A percentile compares a stretch with the other conserved stretches of the same genome.
phyloP scores from a whole-genome alignment of 2,329 filamentous ascomycete genomes.

The Aspergillus sp. region DNA sequence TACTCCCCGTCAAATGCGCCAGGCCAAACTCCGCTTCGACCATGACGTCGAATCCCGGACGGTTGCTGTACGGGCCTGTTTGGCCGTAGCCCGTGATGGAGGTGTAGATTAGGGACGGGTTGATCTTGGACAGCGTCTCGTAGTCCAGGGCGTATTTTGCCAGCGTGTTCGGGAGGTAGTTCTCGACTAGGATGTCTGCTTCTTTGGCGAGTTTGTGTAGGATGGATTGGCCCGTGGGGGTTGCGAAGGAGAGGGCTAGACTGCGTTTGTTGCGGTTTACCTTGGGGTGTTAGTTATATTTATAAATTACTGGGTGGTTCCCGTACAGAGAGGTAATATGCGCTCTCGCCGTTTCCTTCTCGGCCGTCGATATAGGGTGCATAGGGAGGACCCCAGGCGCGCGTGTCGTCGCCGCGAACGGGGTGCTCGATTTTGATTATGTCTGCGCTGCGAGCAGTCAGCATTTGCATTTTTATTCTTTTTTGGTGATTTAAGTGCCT shows the following conservation, averaged over 20 bases:
- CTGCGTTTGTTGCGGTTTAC: conserved; percentile 98
- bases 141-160: conserved; percentile 93
- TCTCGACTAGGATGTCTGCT: conserved; percentile 93
- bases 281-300: conserved; percentile 47
- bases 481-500: conserved; percentile 26
- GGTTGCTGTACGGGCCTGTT: conserved; percentile 81
- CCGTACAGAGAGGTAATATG: conserved; percentile 85
- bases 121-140: conserved; percentile 73
- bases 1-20: conserved; percentile 94
- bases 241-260: conserved; percentile 81
- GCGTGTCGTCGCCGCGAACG: conserved; percentile 83
- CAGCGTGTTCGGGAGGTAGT: conserved; percentile 86
- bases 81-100: conserved; percentile 98
- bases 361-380: conserved; percentile 67
- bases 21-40: conserved; percentile 96
- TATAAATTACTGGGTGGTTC: too few relatives aligned
- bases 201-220: conserved; percentile 79
- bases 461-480: too few relatives aligned
- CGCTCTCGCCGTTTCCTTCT: conserved; percentile 70
- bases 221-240: conserved; percentile 74
- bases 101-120: conserved; percentile 85
- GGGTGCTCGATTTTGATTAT: conserved; percentile 98
- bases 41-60: conserved; percentile 98
- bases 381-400: conserved; percentile 95
- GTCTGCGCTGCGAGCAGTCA: conserved; percentile 65